phyloP scores from a whole-genome alignment of 352 stramenopile genomes.

The Globisporangium nagaii region DNA sequence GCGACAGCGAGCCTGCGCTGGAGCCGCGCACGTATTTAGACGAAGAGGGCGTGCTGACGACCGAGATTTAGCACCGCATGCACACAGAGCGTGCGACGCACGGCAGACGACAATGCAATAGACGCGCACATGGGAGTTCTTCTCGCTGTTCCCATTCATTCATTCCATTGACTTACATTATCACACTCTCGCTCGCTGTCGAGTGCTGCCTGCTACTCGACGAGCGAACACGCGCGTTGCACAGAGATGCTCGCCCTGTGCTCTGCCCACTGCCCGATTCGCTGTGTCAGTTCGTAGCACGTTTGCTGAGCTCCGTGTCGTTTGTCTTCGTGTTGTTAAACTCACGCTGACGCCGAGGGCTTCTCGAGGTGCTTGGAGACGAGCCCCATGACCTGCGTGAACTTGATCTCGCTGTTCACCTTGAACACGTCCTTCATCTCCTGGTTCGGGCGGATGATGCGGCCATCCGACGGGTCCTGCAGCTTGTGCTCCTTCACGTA shows the following conservation, averaged over 20 bases:
- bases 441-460: constrained; percentile 63
- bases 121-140: neutral
- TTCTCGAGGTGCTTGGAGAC: constrained; percentile 70
- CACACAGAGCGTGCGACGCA: too few relatives aligned
- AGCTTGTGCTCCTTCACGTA: constrained; percentile 78
- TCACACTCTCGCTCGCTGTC: neutral
- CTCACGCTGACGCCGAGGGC: neutral
- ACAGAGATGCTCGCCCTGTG: too few relatives aligned
- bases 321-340: neutral
- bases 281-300: neutral
- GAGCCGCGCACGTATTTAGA: constrained; percentile 66
- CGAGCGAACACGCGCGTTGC: neutral
- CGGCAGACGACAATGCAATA: too few relatives aligned
- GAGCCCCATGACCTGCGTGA: constrained; percentile 69
- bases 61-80: constrained; percentile 37
- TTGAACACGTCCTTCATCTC: constrained; percentile 63
- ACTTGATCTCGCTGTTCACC: constrained; percentile 55
- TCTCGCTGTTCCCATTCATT: neutral
- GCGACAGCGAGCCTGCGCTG: constrained; percentile 18
- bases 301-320: neutral
- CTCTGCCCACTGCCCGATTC: too few relatives aligned
- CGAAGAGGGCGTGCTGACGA: constrained; percentile 63
- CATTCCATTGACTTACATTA: constrained; percentile 1
- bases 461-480: constrained; percentile 61
- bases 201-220: neutral